Conservation (phyloP, 1,139 yeast genomes). For the Hemisphaericaspora subhashii region DNA sequence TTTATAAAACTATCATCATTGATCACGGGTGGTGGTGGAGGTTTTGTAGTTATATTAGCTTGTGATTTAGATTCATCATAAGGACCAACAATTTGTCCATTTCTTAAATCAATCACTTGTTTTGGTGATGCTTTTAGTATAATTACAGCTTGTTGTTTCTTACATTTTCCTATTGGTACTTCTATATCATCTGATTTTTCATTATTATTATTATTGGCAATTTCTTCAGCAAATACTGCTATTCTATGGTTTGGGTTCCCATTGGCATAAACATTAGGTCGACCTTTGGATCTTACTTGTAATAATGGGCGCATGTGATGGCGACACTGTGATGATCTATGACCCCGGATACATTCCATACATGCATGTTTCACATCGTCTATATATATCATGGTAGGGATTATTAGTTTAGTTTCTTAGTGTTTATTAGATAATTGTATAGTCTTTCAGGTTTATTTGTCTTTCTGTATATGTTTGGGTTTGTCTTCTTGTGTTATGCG, state of each 20-base stretch:
- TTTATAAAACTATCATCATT: conserved; percentile 37
- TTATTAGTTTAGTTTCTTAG: neutral
- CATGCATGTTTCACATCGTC: conserved; percentile 90
- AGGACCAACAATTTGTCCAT: conserved; percentile 46
- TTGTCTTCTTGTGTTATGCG: too few relatives aligned
- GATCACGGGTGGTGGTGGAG: conserved; percentile 32
- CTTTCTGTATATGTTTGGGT: too few relatives aligned
- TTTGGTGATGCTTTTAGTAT: conserved; percentile 49
- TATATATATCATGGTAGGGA: conserved; percentile 66
- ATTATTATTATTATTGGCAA: conserved; percentile 16
- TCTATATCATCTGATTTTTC: conserved; percentile 8
- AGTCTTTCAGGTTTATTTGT: neutral
- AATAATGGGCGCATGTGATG: conserved; percentile 79
- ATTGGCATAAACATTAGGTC: conserved; percentile 59
- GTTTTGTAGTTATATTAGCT: conserved; percentile 13
- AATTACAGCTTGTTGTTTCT: conserved; percentile 32
- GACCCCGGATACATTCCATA: conserved; percentile 88
- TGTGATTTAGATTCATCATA: conserved; percentile 26
- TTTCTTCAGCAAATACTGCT: conserved; percentile 57
- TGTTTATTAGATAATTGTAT: too few relatives aligned
- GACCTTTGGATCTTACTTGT: conserved; percentile 84
- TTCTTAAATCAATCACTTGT: conserved; percentile 50
- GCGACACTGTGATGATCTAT: conserved; percentile 81
- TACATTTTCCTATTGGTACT: conserved; percentile 15
- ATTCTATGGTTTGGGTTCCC: conserved; percentile 53